These are phyloP conservation scores for Cyclanthera cordifolia DNA, from an alignment of 306 rosid genomes.

Conservation along the genomic window DNA sequence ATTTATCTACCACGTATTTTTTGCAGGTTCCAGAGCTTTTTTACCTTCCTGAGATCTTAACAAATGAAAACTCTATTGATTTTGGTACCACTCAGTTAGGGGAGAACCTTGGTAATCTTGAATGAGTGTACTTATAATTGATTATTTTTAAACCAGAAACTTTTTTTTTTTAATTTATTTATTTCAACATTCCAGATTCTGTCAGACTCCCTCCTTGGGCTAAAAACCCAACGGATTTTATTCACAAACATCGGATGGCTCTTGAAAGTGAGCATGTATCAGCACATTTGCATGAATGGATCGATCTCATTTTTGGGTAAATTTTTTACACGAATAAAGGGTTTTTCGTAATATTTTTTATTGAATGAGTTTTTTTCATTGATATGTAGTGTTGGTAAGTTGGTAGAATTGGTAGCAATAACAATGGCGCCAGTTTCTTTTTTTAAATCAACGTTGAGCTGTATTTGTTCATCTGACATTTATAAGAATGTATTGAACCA, in stretches of 20 bases:
- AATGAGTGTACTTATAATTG: slow-evolving; percentile 10
- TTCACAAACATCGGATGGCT: slow-evolving; percentile 92
- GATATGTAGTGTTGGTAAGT: slow-evolving; percentile 13
- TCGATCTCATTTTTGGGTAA: slow-evolving; percentile 95
- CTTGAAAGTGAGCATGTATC: slow-evolving; percentile 91
- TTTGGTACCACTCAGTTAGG: slow-evolving; percentile 94
- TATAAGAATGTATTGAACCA: slow-evolving; percentile 30
- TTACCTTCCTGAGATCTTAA: slow-evolving; percentile 87
- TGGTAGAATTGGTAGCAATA: slow-evolving; percentile 18
- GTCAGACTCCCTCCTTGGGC: slow-evolving; percentile 95
- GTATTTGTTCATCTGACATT: slow-evolving; percentile 14
- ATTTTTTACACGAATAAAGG: slow-evolving; percentile 3
- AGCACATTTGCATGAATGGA: slow-evolving; percentile 94
- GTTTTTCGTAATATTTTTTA: neutral
- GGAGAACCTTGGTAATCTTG: slow-evolving; percentile 66
- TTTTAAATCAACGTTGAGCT: slow-evolving; percentile 16
- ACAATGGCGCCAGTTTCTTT: slow-evolving; percentile 5
- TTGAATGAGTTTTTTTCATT: slow-evolving; percentile 6
- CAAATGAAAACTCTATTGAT: slow-evolving; percentile 86
- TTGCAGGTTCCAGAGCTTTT: slow-evolving; percentile 90
- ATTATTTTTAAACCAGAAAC: neutral
- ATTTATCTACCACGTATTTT: slow-evolving; percentile 10
- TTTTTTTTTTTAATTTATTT: slow-evolving; percentile 23
- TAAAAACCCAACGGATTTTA: slow-evolving; percentile 76
- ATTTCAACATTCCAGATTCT: slow-evolving; percentile 37